Conservation (phyloP, 1,139 yeast genomes). For the Saccharomyces uvarum region DNA sequence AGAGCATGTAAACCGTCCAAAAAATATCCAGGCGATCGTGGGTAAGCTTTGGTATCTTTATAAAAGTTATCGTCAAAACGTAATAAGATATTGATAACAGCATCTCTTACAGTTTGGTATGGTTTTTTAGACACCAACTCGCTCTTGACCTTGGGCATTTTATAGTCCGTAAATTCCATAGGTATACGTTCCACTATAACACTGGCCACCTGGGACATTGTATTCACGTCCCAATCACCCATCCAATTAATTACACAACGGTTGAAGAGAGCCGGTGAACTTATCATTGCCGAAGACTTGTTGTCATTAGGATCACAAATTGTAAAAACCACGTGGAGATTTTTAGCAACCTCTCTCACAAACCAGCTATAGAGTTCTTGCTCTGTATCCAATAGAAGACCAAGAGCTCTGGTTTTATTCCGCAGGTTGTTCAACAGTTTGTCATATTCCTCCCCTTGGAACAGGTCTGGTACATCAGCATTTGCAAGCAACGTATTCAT, state of each 20-base stretch:
- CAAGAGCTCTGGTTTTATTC: conserved; percentile 53
- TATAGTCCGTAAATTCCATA: conserved; percentile 42
- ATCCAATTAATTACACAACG: conserved; percentile 87
- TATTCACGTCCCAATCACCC: conserved; percentile 66
- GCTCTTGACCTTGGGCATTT: conserved; percentile 29
- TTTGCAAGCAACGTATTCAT: conserved; percentile 90
- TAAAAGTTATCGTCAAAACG: conserved; percentile 37
- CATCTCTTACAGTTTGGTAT: conserved; percentile 37
- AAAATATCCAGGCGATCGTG: conserved; percentile 49
- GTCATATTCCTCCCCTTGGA: conserved; percentile 64
- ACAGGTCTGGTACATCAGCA: conserved; percentile 86
- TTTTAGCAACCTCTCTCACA: conserved; percentile 54
- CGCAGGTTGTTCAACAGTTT: conserved; percentile 49
- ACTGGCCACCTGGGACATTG: conserved; percentile 46
- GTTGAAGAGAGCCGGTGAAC: conserved; percentile 88
- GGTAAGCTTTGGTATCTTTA: conserved; percentile 2
- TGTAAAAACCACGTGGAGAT: conserved; percentile 78
- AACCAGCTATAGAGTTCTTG: conserved; percentile 77
- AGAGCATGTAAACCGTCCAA: conserved; percentile 48
- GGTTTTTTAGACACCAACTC: conserved; percentile 13
- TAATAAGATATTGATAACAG: conserved; percentile 43
- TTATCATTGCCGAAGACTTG: conserved; percentile 40
- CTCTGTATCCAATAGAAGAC: conserved; percentile 56
- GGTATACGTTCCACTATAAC: conserved; percentile 43
- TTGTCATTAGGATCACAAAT: conserved; percentile 48